phyloP scores from a whole-genome alignment of 176 grass and related monocot species.

The Phoenix dactylifera region DNA sequence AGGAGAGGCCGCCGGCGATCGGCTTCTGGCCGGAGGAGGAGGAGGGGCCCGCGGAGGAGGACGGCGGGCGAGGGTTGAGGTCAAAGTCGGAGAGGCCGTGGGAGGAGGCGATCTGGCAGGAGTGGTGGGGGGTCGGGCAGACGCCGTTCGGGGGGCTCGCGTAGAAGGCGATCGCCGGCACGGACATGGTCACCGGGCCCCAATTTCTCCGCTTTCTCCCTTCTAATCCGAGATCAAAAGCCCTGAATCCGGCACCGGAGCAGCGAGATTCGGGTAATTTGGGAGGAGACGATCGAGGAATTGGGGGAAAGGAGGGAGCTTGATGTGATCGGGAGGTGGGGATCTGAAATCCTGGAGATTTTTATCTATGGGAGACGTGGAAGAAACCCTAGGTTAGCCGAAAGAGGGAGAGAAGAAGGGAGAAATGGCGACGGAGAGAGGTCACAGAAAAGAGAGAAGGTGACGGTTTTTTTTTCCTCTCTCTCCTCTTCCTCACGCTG shows the following conservation, averaged over 20 bases:
- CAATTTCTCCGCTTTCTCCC: not conserved
- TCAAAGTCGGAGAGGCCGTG: conserved; percentile 33
- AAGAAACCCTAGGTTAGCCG: no score
- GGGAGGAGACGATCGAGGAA: not conserved
- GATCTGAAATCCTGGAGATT: no score
- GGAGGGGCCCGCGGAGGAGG: conserved; percentile 24
- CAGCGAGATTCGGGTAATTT: not conserved
- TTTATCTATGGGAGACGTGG: no score
- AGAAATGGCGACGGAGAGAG: not conserved
- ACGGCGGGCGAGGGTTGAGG: conserved; percentile 12
- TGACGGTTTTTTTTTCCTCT: no score
- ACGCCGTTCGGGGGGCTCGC: conserved; percentile 33
- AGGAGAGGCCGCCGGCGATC: conserved; percentile 52
- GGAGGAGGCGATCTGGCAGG: conserved; percentile 16
- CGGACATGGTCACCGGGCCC: conserved; percentile 35
- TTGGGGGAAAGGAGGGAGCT: not conserved
- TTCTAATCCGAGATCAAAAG: conserved; percentile 1
- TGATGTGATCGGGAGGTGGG: not conserved
- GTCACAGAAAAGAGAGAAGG: not conserved
- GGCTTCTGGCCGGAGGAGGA: conserved; percentile 30
- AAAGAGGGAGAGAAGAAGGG: no score
- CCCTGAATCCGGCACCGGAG: not conserved
- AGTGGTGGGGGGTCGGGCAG: conserved; percentile 12
- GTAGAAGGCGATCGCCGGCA: conserved; percentile 63
- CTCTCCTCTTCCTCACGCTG: not conserved